Evolutionary conservation across 192 early-diverging fungal species (phyloP).

Genomic region (Coemansia sp.): DNA sequence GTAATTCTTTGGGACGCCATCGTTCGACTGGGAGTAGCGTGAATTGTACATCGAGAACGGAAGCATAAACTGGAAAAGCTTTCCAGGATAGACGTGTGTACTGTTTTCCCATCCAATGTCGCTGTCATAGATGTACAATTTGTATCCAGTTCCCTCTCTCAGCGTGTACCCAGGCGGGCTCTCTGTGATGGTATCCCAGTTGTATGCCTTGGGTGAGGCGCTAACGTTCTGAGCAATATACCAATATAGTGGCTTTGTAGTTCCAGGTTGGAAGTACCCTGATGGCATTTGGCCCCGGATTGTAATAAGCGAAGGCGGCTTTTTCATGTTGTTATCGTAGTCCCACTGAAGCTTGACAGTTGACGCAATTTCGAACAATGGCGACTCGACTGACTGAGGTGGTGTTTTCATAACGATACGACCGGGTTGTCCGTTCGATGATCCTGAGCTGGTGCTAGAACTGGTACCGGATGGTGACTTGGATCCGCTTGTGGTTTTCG

Average conservation of each 20-base stretch:
- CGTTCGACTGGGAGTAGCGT: conserved; percentile 50
- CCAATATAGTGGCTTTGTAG: conserved; percentile 51
- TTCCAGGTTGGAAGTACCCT: conserved; percentile 43
- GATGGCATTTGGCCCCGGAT: conserved; percentile 49
- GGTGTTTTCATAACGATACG: conserved; percentile 52
- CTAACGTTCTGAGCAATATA: conserved; percentile 50
- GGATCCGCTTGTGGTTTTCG: conserved; percentile 31
- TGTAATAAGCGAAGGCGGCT: conserved; percentile 36
- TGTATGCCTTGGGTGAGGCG: conserved; percentile 33
- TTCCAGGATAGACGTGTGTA: conserved; percentile 43
- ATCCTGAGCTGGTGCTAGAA: conserved; percentile 34
- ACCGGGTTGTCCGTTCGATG: conserved; percentile 51
- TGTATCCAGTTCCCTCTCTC: conserved; percentile 46
- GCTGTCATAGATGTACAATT: conserved; percentile 49
- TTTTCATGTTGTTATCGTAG: conserved; percentile 53
- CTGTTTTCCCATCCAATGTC: conserved; percentile 53
- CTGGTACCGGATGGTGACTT: conserved; percentile 29
- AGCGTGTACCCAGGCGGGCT: conserved; percentile 52
- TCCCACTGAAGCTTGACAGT: conserved; percentile 49
- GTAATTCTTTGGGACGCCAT: conserved; percentile 50
- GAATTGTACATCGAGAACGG: conserved; percentile 56
- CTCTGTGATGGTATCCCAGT: conserved; percentile 48
- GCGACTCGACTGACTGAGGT: conserved; percentile 42
- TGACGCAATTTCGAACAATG: conserved; percentile 45
- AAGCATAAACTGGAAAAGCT: conserved; percentile 53